Conservation (phyloP, 805 yeast genomes). For the Hanseniaspora vineae region DNA sequence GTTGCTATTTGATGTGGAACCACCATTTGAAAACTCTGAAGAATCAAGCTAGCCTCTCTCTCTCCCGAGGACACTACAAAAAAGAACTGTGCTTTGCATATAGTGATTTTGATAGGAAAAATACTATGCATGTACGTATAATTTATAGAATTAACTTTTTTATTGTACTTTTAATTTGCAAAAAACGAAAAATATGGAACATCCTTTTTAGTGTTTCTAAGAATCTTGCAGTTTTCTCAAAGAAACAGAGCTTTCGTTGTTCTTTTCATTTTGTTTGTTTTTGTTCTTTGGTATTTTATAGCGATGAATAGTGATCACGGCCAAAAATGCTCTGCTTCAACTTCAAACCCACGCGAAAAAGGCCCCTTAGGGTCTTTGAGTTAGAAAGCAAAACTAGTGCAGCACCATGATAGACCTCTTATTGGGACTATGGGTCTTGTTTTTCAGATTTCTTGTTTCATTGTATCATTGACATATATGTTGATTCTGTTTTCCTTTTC, state of each 20-base stretch:
- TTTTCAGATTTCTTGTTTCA: no score
- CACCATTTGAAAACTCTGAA: slow-evolving; percentile 18
- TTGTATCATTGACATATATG: no score
- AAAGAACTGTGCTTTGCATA: no score
- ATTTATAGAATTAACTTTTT: neutral
- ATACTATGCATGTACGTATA: neutral
- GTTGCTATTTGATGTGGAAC: slow-evolving; percentile 23
- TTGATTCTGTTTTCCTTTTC: no score
- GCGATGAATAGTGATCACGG: neutral
- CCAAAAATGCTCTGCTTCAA: no score
- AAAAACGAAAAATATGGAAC: neutral
- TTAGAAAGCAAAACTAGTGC: neutral
- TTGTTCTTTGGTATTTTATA: neutral
- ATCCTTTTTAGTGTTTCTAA: neutral
- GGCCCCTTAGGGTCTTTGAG: neutral
- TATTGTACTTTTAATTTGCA: no score
- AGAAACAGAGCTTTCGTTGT: neutral
- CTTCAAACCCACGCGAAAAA: no score
- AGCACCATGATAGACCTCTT: neutral
- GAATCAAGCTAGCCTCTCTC: slow-evolving; percentile 21
- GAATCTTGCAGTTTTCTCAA: neutral
- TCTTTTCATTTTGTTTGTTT: neutral
- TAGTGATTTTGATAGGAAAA: no score
- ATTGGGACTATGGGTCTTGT: neutral
- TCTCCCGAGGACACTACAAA: no score